Base-by-base conservation (phyloP, 2,329 filamentous ascomycete species). In the Colletotrichum eremochloae region DNA sequence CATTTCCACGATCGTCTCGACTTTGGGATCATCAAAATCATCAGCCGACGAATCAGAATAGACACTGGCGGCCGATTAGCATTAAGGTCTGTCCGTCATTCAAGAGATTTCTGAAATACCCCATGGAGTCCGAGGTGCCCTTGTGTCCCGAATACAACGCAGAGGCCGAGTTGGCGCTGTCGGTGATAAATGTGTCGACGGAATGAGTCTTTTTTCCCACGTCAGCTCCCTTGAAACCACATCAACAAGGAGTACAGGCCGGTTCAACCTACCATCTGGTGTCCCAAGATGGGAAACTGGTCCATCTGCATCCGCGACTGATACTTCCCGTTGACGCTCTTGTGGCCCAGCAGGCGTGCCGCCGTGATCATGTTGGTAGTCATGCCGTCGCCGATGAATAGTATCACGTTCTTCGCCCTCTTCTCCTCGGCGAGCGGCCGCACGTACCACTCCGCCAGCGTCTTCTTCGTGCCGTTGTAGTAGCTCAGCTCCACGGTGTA, bases 101-200 rank as follows among this genome's bases (percentile, higher is more conserved):
- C 18, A 29, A 3, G 9, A 5, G 2, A 2, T 31, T 3, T 15
- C n/a, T 73, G 48, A 38, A 80, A 75, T 76, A 92, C 81, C 92
- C 93, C 82, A 96, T 89, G 24, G 93, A 92, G 78, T 96, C 95
- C 74, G 96, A 93, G 0, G 90, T 92, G 77, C 90, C 92, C 87
- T 96, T 96, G 85, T 96, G 94, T 36, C 94, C 94, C 20, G 89
- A 91, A 84, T 96, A 96, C 14, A 96, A 85, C 15, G 94, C 93
- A 38, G 92, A 94, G 3, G 94, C 94, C 5, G 92, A 94, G 83
- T 96, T 96, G 82, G 94, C 94, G 71, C 91, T 94, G 81, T 96
- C 94, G 36, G 94, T 96, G 79, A 96, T 95, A 85, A 93, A 96
- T 56, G 86, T 91, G 83, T 96, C 93, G 78, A 96, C 90, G 0